Conservation (phyloP, 179 eudicot genomes). For the Spergularia azorica region DNA sequence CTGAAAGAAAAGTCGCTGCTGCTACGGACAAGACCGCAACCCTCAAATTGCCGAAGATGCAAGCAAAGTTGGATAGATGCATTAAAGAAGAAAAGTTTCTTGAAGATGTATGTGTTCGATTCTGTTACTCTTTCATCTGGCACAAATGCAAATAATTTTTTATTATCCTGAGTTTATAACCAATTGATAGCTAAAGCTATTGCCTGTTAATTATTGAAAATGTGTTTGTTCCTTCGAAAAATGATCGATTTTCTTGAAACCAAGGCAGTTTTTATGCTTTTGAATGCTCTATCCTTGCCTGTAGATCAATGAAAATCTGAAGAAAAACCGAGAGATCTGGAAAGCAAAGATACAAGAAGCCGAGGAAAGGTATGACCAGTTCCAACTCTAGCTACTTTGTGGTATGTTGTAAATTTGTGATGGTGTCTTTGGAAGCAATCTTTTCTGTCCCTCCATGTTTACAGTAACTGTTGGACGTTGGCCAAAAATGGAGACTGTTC, state of each 20-base stretch:
- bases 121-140: slow-evolving; percentile 3
- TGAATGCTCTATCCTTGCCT: slow-evolving; percentile 13
- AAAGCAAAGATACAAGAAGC: slow-evolving; percentile 60
- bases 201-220: neutral
- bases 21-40: slow-evolving; percentile 63
- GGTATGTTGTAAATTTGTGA: neutral
- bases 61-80: slow-evolving; percentile 67
- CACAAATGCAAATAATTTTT: neutral
- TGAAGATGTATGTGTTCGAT: slow-evolving; percentile 59
- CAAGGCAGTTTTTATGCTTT: neutral
- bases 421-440: neutral
- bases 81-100: slow-evolving; percentile 73
- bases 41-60: slow-evolving; percentile 68
- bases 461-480: neutral
- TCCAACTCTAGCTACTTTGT: neutral
- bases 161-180: neutral
- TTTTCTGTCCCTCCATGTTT: neutral
- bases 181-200: neutral
- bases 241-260: slow-evolving; percentile 10
- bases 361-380: slow-evolving; percentile 58
- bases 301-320: slow-evolving; percentile 79
- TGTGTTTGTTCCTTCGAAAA: neutral
- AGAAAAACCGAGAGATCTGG: slow-evolving; percentile 74
- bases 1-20: slow-evolving; percentile 55
- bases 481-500: neutral